Percentiles rank a stretch among this genome's conserved stretches.
phyloP scores from a whole-genome alignment of 2,329 filamentous ascomycete species.

The Trichophyton rubrum region DNA sequence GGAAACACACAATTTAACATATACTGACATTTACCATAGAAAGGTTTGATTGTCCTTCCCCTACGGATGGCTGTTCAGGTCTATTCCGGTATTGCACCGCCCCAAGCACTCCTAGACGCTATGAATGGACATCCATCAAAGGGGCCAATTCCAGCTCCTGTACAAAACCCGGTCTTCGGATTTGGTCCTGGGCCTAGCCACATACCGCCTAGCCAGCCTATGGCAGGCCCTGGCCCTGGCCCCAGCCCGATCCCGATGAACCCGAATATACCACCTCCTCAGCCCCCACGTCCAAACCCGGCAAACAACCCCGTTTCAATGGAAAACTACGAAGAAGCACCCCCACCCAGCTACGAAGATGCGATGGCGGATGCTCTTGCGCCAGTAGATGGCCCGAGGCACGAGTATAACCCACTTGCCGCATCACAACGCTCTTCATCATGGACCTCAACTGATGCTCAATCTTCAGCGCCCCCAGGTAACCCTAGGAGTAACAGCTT shows the following conservation, averaged over 20 bases:
- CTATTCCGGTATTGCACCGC: constrained; percentile 78
- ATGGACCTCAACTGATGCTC: constrained; percentile 25
- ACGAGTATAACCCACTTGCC: constrained; percentile 37
- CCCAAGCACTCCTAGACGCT: constrained; percentile 59
- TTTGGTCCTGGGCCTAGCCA: background rate
- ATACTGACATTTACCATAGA: constrained; percentile 27
- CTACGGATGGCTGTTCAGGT: constrained; percentile 68
- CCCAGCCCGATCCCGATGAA: constrained; percentile 10
- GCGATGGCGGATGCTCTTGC: constrained; percentile 69
- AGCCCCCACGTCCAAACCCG: constrained; percentile 28
- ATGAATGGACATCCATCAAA: constrained; percentile 30
- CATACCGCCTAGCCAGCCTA: constrained; percentile 8
- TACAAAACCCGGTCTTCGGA: background rate
- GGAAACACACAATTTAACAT: background rate
- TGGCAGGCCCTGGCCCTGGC: constrained; percentile 7
- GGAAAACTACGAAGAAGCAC: constrained; percentile 50
- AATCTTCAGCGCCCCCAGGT: constrained; percentile 21
- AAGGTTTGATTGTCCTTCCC: constrained; percentile 67
- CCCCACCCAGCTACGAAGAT: constrained; percentile 84
- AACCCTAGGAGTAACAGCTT: constrained; percentile 9
- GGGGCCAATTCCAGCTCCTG: constrained; percentile 10
- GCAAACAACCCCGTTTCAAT: constrained; percentile 13
- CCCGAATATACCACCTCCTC: constrained; percentile 24
- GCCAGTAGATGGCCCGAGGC: constrained; percentile 57
- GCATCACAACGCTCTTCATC: constrained; percentile 12